phyloP scores from a whole-genome alignment of 441 rosid genomes.

The Populus hybrid region DNA sequence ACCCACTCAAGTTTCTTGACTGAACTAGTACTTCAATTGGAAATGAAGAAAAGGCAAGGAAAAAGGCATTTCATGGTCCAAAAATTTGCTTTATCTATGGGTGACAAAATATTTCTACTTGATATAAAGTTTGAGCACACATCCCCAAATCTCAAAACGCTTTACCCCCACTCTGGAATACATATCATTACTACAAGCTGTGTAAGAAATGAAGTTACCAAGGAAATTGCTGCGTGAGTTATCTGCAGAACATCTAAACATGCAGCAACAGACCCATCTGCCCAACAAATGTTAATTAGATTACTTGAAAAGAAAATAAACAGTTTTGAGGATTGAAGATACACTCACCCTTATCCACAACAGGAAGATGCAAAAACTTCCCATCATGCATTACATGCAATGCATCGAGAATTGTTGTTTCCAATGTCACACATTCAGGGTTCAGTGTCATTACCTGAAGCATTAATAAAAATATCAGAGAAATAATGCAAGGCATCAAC shows the following conservation, averaged over 20 bases:
- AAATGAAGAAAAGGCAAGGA: neutral
- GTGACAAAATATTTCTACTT: neutral
- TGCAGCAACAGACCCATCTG: constrained; percentile 65
- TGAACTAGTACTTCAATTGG: neutral
- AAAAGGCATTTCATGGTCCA: neutral
- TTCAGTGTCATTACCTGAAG: constrained; percentile 79
- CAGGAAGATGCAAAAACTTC: constrained; percentile 90
- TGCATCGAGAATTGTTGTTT: constrained; percentile 81
- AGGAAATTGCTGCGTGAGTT: constrained; percentile 86
- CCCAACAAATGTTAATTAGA: constrained; percentile 18
- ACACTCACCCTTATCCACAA: constrained; percentile 62
- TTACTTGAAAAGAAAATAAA: neutral
- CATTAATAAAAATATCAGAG: constrained; percentile 10
- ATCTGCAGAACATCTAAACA: constrained; percentile 87
- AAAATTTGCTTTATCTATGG: neutral
- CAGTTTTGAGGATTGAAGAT: constrained; percentile 5
- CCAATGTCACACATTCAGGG: constrained; percentile 75
- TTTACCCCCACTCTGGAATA: neutral
- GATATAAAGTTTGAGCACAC: neutral
- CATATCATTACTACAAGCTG: constrained; percentile 1
- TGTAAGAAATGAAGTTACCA: constrained; percentile 41
- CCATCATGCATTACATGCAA: constrained; percentile 92
- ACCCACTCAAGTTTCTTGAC: neutral
- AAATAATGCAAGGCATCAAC: constrained; percentile 5
- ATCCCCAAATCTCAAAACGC: neutral